These are phyloP conservation scores for Creolimax fragrantissima DNA, from an alignment of 78 protist genomes.

Conservation along the genomic window DNA sequence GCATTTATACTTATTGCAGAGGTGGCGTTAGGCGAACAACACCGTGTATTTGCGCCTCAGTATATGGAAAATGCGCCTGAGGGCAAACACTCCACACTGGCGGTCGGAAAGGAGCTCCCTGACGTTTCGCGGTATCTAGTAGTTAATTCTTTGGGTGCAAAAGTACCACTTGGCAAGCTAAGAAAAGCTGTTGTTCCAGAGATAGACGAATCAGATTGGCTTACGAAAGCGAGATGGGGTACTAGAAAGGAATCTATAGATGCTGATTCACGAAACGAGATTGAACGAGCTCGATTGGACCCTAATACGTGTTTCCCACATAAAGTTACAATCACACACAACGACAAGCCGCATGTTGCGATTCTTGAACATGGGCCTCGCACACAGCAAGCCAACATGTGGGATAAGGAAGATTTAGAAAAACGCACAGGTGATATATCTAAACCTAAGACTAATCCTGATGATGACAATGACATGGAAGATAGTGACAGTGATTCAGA, in stretches of 20 bases:
- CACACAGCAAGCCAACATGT: neutral
- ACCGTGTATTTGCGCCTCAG: neutral
- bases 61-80: neutral
- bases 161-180: neutral
- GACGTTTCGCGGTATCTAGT: neutral
- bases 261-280: neutral
- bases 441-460: too few species aligned
- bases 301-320: neutral
- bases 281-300: neutral
- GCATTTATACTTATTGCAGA: neutral
- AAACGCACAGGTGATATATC: too few species aligned
- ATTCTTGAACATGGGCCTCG: neutral
- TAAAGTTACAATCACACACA: neutral
- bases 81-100: neutral
- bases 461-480: too few species aligned
- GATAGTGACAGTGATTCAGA: too few species aligned
- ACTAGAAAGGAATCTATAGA: neutral
- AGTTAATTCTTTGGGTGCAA: neutral
- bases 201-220: neutral
- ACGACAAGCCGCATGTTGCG: neutral
- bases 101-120: neutral
- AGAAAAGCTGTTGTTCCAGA: neutral
- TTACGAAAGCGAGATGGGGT: neutral
- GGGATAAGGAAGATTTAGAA: too few species aligned
- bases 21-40: neutral